phyloP scores from a whole-genome alignment of 163 green algal genomes.

The Coccomyxa subellipsoidea region DNA sequence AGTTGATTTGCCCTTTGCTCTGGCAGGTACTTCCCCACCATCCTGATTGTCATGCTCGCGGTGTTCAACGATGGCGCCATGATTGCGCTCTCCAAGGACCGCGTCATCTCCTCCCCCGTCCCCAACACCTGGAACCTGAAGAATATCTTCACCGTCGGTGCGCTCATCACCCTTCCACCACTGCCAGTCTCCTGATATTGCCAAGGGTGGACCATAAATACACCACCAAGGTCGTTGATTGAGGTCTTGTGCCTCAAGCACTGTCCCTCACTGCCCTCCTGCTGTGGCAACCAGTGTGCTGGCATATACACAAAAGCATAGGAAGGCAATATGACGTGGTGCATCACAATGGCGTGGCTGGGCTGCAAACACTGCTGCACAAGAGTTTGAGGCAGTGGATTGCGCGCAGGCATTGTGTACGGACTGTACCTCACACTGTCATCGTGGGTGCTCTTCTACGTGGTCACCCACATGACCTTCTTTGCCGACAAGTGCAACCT shows the following conservation, averaged over 20 bases:
- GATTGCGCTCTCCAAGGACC: slow-evolving; percentile 85
- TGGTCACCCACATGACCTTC: slow-evolving; percentile 60
- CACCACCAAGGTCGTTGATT: too few species aligned
- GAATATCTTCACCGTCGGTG: slow-evolving; percentile 72
- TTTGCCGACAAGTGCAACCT: slow-evolving; percentile 56
- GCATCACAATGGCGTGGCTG: too few species aligned
- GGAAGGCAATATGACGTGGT: too few species aligned
- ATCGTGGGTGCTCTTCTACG: slow-evolving; percentile 66
- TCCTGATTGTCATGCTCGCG: slow-evolving; percentile 81
- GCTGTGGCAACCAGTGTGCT: too few species aligned
- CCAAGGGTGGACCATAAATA: too few species aligned
- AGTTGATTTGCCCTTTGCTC: not conserved
- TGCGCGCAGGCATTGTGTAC: slow-evolving; percentile 65
- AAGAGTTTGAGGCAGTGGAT: not conserved
- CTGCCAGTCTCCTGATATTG: too few species aligned
- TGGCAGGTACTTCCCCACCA: slow-evolving; percentile 78
- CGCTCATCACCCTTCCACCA: too few species aligned
- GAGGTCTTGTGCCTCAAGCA: too few species aligned
- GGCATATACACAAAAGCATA: too few species aligned
- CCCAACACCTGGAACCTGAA: slow-evolving; percentile 77
- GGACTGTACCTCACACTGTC: slow-evolving; percentile 78
- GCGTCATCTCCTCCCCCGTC: slow-evolving; percentile 51
- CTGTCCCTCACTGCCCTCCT: too few species aligned
- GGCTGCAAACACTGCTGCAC: too few species aligned
- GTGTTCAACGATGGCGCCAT: slow-evolving; percentile 90